Base-by-base conservation (phyloP, 805 yeast species). In the Saturnispora besseyi region DNA sequence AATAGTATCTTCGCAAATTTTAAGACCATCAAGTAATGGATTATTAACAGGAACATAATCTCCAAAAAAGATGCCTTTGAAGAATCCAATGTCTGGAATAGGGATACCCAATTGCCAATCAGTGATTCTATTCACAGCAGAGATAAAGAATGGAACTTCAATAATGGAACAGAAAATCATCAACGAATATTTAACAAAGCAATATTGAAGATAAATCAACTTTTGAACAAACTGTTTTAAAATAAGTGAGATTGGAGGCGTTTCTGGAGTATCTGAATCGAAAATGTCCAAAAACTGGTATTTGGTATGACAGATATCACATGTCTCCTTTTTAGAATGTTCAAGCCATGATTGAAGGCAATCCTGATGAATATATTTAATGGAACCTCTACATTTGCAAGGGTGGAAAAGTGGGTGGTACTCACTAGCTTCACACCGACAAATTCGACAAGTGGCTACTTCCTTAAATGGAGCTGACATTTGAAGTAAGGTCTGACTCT, bases 381-480 rank as follows among this genome's bases (percentile, higher is more conserved):
- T 95, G 12, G 96, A 84, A 1, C 99, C 99, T 48, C 88, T 75
- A 67, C 99, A 93, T 60, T 79, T 82, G 67, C 99, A 93, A 3
- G 99, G 99, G 64, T 86, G 90, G 55, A 77, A 83, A 43, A 93
- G 70, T 3, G 96, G 96, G 55, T 86, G 87, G 1, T 76, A 79
- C 0, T 67, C 69, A 0, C 93, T 79, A n/a, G 78, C 90, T 58
- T 88, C 98, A 36, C 95, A 91, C 47, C 96, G 84, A 63, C 99
- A 93, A 43, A 93, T 90, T 53, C 99, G 84, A 66, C 99, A 93
- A 3, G 83, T 75, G 31, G 72, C 74, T 52, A 75, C 83, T 33
- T 65, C 68, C 15, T 18, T 41, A 9, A 15, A 12, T 15, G 40
- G 10, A 26, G 47, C 22, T 22, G 34, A n/a, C 37, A 28, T 45